Evolutionary conservation across 2,329 filamentous ascomycete genomes (phyloP).

Genomic region (Ceratocystis cacaofunesta): DNA sequence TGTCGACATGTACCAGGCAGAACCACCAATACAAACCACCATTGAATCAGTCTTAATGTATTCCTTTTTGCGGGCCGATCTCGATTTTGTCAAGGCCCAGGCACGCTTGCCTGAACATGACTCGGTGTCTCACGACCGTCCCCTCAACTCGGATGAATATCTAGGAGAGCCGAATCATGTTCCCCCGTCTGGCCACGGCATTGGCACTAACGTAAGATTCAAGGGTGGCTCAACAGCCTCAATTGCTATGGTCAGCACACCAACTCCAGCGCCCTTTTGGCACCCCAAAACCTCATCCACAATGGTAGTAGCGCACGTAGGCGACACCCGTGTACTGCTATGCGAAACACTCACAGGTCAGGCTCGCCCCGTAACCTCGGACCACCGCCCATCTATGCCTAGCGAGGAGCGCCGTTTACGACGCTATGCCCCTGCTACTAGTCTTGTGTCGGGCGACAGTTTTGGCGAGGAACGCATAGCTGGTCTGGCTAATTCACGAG

Average conservation of each 20-base stretch:
- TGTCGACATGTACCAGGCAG: conserved; percentile 21
- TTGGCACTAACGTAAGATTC: conserved; percentile 66
- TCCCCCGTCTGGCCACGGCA: conserved; percentile 42
- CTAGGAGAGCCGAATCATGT: conserved; percentile 45
- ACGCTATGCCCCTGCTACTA: conserved; percentile 58
- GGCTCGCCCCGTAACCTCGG: conserved; percentile 67
- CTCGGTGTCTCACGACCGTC: conserved; percentile 53
- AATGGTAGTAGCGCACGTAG: conserved; percentile 75
- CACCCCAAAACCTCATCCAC: conserved; percentile 76
- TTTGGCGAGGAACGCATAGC: conserved; percentile 95
- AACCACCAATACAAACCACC: conserved; percentile 16
- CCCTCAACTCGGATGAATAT: conserved; percentile 73
- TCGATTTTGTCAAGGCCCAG: conserved; percentile 86
- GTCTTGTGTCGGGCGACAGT: conserved; percentile 74
- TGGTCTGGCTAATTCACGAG: conserved; percentile 81
- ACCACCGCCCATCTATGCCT: conserved; percentile 85
- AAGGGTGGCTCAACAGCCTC: conserved; percentile 89
- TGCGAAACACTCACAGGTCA: conserved; percentile 74
- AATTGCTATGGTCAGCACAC: conserved; percentile 78
- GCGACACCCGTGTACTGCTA: conserved; percentile 80
- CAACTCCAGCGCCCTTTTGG: conserved; percentile 87
- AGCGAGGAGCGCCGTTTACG: conserved; percentile 69
- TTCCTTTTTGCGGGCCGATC: conserved; percentile 82
- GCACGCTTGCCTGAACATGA: conserved; percentile 69
- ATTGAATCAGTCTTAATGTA: conserved; percentile 53